Evolutionary conservation across 305 asterid genomes (phyloP).

Genomic region (Vinca major): DNA sequence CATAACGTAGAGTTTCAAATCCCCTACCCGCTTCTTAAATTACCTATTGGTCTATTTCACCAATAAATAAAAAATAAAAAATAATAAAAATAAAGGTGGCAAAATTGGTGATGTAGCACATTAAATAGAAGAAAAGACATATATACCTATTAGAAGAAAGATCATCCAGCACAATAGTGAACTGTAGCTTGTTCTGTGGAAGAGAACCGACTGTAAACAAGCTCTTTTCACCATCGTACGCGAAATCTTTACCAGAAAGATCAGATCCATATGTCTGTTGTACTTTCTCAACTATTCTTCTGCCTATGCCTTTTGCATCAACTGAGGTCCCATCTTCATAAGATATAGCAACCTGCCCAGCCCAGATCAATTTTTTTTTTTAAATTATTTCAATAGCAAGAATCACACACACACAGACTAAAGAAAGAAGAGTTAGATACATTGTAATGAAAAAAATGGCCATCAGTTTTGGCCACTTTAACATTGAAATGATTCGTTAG

Average conservation of each 20-base stretch:
- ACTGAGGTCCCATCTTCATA: constrained; percentile 57
- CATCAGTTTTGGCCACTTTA: constrained; percentile 30
- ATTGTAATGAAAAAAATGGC: constrained; percentile 49
- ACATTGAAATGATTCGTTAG: constrained; percentile 55
- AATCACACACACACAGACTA: background rate
- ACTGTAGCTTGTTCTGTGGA: constrained; percentile 53
- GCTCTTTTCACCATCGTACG: constrained; percentile 65
- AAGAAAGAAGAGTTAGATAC: constrained; percentile 19
- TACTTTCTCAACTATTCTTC: constrained; percentile 44
- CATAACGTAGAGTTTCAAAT: too few relatives aligned
- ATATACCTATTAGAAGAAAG: constrained; percentile 33
- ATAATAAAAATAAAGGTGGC: background rate
- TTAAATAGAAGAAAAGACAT: too few relatives aligned
- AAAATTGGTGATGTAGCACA: too few relatives aligned
- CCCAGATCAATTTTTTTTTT: too few relatives aligned
- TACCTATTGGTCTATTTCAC: too few relatives aligned
- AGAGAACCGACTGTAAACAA: constrained; percentile 59
- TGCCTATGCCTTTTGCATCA: constrained; percentile 60
- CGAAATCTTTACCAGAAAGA: constrained; percentile 43
- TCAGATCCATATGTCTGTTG: constrained; percentile 42
- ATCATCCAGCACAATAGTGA: constrained; percentile 48
- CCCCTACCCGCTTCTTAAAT: too few relatives aligned
- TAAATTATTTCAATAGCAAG: too few relatives aligned
- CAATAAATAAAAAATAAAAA: too few relatives aligned
- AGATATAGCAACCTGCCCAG: constrained; percentile 38